Percentiles rank a stretch among this genome's conserved stretches.
Evolutionary conservation across 1,284 basidiomycete species (phyloP).

Genomic region (Naganishia liquefaciens): DNA sequence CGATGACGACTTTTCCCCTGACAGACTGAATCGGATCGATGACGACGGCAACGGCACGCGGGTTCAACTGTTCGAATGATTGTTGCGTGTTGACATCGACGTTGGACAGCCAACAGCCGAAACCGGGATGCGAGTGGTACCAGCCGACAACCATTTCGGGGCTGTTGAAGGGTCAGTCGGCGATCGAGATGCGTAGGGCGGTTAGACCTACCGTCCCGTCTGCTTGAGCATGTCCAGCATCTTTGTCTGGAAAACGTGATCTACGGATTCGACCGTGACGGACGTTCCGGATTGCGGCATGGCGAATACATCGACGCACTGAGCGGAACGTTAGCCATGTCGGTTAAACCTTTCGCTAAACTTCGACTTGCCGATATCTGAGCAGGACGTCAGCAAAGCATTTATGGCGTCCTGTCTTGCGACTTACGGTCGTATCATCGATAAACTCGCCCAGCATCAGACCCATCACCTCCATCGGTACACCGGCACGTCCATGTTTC

Average conservation of each 20-base stretch:
- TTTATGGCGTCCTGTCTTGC: background rate
- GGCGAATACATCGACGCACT: conserved; percentile 98
- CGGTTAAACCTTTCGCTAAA: background rate
- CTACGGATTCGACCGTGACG: conserved; percentile 97
- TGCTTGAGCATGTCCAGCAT: conserved; percentile 99
- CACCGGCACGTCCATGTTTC: conserved; percentile 94
- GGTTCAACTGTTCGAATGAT: conserved; percentile 96
- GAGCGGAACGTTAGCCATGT: conserved; percentile 38
- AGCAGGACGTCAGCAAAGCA: background rate
- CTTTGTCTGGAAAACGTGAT: conserved; percentile 97
- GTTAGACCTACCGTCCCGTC: conserved; percentile 64
- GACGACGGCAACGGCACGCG: conserved; percentile 94
- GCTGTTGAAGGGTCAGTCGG: conserved; percentile 45
- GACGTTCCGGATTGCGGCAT: conserved; percentile 99
- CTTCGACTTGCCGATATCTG: conserved; percentile 31
- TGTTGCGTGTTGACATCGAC: conserved; percentile 99
- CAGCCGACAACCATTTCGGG: conserved; percentile 99
- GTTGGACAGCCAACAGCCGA: conserved; percentile 98
- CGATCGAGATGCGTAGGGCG: too few species aligned
- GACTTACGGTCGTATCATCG: conserved; percentile 88
- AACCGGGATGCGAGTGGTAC: conserved; percentile 99
- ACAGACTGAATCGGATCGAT: conserved; percentile 99
- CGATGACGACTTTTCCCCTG: conserved; percentile 97
- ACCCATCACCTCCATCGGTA: conserved; percentile 99
- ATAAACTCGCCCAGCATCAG: conserved; percentile 98